These are phyloP conservation scores for Bauhinia variegata DNA, from an alignment of 306 rosid species.

Conservation along the genomic window DNA sequence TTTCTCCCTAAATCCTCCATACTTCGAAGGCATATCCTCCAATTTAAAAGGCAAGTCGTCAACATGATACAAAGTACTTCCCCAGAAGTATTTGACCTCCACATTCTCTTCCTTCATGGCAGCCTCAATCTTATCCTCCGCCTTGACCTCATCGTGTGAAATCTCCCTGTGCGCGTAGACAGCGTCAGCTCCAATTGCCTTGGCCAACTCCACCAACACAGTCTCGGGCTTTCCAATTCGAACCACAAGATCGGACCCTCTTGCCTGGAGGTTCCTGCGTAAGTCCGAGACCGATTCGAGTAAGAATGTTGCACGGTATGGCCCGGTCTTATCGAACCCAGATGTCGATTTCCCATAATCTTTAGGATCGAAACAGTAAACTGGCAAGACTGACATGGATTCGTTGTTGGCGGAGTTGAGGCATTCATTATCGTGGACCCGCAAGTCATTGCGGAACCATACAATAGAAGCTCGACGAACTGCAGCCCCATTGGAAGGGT, in stretches of 20 bases:
- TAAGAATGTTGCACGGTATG: slow-evolving; percentile 72
- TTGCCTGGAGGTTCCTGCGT: slow-evolving; percentile 65
- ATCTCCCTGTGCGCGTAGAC: slow-evolving; percentile 80
- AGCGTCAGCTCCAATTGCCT: slow-evolving; percentile 83
- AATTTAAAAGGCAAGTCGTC: slow-evolving; percentile 85
- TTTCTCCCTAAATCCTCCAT: slow-evolving; percentile 81
- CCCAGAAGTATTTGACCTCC: slow-evolving; percentile 92
- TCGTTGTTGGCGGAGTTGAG: slow-evolving; percentile 77
- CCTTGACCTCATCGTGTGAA: slow-evolving; percentile 78
- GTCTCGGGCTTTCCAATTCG: slow-evolving; percentile 84
- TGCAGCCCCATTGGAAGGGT: slow-evolving; percentile 83
- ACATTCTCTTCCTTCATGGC: slow-evolving; percentile 85
- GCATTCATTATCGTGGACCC: slow-evolving; percentile 82
- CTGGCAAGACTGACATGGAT: slow-evolving; percentile 80
- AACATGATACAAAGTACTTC: slow-evolving; percentile 80
- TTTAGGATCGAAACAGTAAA: slow-evolving; percentile 89
- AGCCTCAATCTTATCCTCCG: slow-evolving; percentile 74
- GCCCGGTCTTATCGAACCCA: slow-evolving; percentile 89
- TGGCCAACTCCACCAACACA: slow-evolving; percentile 75
- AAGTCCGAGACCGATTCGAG: slow-evolving; percentile 80
- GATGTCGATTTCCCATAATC: slow-evolving; percentile 85
- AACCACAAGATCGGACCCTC: slow-evolving; percentile 90
- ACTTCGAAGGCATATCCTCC: slow-evolving; percentile 88
- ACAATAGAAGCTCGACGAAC: slow-evolving; percentile 80
- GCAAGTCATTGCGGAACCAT: slow-evolving; percentile 94